phyloP scores from a whole-genome alignment of 257 asterid species.

The Solanum boliviense region DNA sequence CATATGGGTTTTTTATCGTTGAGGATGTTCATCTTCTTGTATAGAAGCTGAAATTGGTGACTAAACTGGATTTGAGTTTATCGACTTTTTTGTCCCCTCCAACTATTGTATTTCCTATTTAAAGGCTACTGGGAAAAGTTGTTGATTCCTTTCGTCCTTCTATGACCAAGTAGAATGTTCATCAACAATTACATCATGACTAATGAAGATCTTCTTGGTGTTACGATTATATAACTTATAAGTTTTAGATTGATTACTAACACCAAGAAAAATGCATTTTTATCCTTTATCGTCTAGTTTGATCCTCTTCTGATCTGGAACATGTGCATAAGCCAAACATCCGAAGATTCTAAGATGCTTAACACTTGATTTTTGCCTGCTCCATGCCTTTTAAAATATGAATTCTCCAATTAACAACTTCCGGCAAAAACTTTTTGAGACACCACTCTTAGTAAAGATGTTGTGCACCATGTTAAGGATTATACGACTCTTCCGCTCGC shows the following conservation, averaged over 20 bases:
- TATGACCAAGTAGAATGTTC: background rate
- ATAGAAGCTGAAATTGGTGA: background rate
- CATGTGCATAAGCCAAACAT: background rate
- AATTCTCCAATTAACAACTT: too few relatives aligned
- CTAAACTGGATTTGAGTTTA: background rate
- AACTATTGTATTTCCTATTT: background rate
- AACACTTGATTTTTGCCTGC: background rate
- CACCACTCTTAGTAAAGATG: too few relatives aligned
- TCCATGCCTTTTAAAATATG: background rate
- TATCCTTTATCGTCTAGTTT: too few relatives aligned
- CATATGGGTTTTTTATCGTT: background rate
- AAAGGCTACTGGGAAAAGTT: background rate
- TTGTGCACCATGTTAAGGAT: background rate
- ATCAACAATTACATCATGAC: too few relatives aligned
- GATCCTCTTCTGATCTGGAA: background rate
- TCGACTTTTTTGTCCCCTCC: background rate
- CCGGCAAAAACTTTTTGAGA: too few relatives aligned
- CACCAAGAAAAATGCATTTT: too few relatives aligned
- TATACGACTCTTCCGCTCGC: background rate
- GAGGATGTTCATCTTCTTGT: background rate
- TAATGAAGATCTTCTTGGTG: background rate
- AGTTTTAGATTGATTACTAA: too few relatives aligned
- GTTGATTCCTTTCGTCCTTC: background rate
- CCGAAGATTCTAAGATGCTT: too few relatives aligned
- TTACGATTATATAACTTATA: too few relatives aligned